Conservation (phyloP, 2,329 filamentous ascomycete species). For the Neoscytalidium dimidiatum region DNA sequence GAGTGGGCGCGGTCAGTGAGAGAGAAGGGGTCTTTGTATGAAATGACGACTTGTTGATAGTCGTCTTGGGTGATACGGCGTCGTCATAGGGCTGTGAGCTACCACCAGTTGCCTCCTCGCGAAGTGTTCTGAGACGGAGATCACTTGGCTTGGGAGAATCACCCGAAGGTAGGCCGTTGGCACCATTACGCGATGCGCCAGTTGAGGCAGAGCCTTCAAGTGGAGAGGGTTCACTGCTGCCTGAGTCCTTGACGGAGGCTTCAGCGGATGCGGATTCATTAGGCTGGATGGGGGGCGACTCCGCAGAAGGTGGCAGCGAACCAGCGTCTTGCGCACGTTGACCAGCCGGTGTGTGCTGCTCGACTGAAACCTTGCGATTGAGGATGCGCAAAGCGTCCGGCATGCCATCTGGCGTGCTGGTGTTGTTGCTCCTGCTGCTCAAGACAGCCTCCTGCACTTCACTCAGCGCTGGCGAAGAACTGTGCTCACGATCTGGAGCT, state of each 20-base stretch:
- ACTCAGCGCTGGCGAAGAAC: conserved; percentile 36
- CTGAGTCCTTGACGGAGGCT: background rate
- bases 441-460: conserved; percentile 15
- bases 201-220: background rate
- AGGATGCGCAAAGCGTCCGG: background rate
- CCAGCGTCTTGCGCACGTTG: conserved; percentile 6
- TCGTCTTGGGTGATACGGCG: conserved; percentile 16
- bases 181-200: background rate
- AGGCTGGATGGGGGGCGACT: conserved; percentile 7
- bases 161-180: background rate
- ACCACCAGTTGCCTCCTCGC: conserved; percentile 2
- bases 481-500: conserved; percentile 37
- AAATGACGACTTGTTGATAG: conserved; percentile 2
- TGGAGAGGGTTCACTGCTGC: conserved; percentile 14
- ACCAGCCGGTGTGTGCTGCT: background rate
- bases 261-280: conserved; percentile 2
- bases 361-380: conserved; percentile 7
- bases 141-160: background rate
- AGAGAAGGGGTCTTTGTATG: conserved; percentile 36
- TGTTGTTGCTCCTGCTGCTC: conserved; percentile 10
- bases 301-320: conserved; percentile 1
- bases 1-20: conserved; percentile 42
- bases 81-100: conserved; percentile 10
- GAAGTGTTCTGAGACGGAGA: conserved; percentile 14
- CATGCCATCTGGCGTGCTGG: conserved; percentile 6